Evolutionary conservation across 768 basidiomycete genomes (phyloP).

Genomic region (Psilocybe subaeruginosa): DNA sequence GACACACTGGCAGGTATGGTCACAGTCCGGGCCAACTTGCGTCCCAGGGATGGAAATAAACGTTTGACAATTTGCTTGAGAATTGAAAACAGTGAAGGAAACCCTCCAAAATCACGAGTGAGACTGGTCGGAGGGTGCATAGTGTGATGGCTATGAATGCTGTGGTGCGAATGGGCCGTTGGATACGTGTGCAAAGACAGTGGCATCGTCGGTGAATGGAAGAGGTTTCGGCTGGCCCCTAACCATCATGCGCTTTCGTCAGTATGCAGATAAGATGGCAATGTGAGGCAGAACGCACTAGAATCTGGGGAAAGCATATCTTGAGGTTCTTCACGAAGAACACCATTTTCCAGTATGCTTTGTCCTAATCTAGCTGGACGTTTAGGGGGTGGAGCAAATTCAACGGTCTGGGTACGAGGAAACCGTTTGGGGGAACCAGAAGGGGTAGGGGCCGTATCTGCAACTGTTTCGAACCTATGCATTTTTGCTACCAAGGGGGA

Average conservation of each 20-base stretch:
- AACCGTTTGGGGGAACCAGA: constrained; percentile 26
- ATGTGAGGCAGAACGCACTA: background rate
- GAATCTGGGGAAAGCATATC: constrained; percentile 3
- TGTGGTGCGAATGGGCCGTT: constrained; percentile 16
- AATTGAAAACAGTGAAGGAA: constrained; percentile 70
- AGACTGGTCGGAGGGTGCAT: constrained; percentile 25
- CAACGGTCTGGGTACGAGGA: constrained; percentile 43
- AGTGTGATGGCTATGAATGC: constrained; percentile 12
- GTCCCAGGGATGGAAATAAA: constrained; percentile 66
- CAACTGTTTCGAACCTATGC: constrained; percentile 40
- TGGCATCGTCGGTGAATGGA: constrained; percentile 8
- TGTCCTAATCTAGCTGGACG: constrained; percentile 26
- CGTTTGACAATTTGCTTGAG: constrained; percentile 49
- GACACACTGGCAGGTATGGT: constrained; percentile 79
- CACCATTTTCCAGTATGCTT: constrained; percentile 15
- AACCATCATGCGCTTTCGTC: background rate
- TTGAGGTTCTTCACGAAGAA: constrained; percentile 4
- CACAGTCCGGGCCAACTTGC: constrained; percentile 64
- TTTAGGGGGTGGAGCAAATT: constrained; percentile 36
- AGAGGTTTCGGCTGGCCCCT: constrained; percentile 14
- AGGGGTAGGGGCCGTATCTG: constrained; percentile 15
- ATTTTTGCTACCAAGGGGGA: constrained; percentile 28
- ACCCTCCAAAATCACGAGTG: constrained; percentile 67
- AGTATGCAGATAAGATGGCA: background rate
- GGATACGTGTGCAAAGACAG: constrained; percentile 15